phyloP scores from a whole-genome alignment of 768 basidiomycete species.

The Leccinum variicolor region DNA sequence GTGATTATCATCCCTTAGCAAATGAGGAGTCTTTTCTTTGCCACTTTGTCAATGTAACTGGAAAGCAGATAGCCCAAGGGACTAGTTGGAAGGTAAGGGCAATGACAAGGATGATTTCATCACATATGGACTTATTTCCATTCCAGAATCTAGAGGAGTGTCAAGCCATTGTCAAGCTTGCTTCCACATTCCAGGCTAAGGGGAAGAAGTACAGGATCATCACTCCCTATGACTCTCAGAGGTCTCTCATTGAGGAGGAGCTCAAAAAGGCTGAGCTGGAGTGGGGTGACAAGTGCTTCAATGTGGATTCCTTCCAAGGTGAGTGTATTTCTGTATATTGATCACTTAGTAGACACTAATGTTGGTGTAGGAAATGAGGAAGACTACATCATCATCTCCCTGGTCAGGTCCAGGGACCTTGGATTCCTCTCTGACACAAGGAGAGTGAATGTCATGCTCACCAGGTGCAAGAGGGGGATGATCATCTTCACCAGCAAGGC shows the following conservation, averaged over 20 bases:
- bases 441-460: slow-evolving; percentile 87
- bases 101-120: background rate
- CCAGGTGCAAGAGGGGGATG: slow-evolving; percentile 76
- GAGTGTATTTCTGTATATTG: slow-evolving; percentile 10
- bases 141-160: slow-evolving; percentile 60
- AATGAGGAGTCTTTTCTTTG: slow-evolving; percentile 44
- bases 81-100: slow-evolving; percentile 41
- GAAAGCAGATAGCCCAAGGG: slow-evolving; percentile 31
- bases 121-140: background rate
- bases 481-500: slow-evolving; percentile 61
- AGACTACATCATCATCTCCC: slow-evolving; percentile 69
- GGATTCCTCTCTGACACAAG: slow-evolving; percentile 67
- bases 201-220: slow-evolving; percentile 59
- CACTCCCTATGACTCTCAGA: slow-evolving; percentile 80
- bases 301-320: slow-evolving; percentile 84
- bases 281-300: slow-evolving; percentile 72
- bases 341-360: background rate
- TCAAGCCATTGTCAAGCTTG: slow-evolving; percentile 54
- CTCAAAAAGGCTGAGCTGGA: slow-evolving; percentile 48
- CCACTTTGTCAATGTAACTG: slow-evolving; percentile 58
- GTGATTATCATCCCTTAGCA: slow-evolving; percentile 48
- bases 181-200: slow-evolving; percentile 50
- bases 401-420: slow-evolving; percentile 58
- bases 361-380: slow-evolving; percentile 71
- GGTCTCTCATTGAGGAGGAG: slow-evolving; percentile 51